A percentile compares a stretch with the other conserved stretches of the same genome.
Evolutionary conservation across 75 land plant species (phyloP).

Genomic region (Pinus albicaulis): DNA sequence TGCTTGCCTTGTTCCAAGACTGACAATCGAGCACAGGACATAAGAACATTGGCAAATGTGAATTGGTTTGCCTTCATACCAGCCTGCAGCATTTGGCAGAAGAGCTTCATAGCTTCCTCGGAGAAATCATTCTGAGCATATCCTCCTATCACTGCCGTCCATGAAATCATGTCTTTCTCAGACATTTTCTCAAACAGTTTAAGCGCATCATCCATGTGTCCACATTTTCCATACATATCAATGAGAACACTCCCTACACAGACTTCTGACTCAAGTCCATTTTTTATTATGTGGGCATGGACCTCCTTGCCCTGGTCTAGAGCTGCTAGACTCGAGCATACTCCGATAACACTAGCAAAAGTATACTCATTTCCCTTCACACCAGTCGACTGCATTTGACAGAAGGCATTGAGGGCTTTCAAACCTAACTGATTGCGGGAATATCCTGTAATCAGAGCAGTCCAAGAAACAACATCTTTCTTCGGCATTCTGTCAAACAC

Average conservation of each 20-base stretch:
- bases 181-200: slow-evolving; percentile 25
- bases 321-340: slow-evolving; percentile 23
- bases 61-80: neutral
- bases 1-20: slow-evolving; percentile 32
- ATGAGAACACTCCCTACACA: slow-evolving; percentile 31
- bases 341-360: slow-evolving; percentile 22
- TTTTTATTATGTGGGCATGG: slow-evolving; percentile 28
- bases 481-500: slow-evolving; percentile 48
- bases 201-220: slow-evolving; percentile 20
- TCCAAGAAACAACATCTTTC: slow-evolving; percentile 56
- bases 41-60: slow-evolving; percentile 20
- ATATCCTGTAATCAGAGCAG: slow-evolving; percentile 49
- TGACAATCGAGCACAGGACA: slow-evolving; percentile 32
- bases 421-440: slow-evolving; percentile 22
- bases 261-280: slow-evolving; percentile 11
- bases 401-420: slow-evolving; percentile 37
- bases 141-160: slow-evolving; percentile 35
- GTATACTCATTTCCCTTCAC: slow-evolving; percentile 15
- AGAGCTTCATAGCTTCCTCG: slow-evolving; percentile 28
- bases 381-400: slow-evolving; percentile 18
- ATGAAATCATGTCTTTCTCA: slow-evolving; percentile 26
- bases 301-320: slow-evolving; percentile 31
- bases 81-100: slow-evolving; percentile 19
- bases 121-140: slow-evolving; percentile 34
- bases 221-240: slow-evolving; percentile 52